Base-by-base conservation (phyloP, 805 yeast genomes). In the Sugiyamaella smithiae region DNA sequence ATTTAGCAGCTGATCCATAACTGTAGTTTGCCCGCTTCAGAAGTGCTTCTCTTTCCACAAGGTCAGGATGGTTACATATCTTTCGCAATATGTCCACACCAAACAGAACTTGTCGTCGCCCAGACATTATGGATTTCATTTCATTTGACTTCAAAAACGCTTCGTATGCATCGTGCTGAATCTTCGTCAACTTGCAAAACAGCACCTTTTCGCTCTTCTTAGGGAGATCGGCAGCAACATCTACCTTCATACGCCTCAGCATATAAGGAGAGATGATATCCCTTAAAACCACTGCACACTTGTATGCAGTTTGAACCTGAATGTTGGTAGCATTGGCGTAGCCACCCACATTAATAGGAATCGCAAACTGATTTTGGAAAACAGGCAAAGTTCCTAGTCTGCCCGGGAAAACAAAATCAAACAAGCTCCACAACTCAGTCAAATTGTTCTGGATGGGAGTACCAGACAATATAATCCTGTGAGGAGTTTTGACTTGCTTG, bases 391-490 rank as follows among this genome's bases (percentile, higher is more conserved):
- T 93, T 0, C 99, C 99, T 19, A 93, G 68, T 53, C 95, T 72
- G 0, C 99, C 99, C 0, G 99, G 99, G 60, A 85, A 90, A 1
- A 90, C 85, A 68, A 93, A 93, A 61, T 93, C 99, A 69, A 93
- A 91, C 41, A 93, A 68, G 46, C 96, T 85, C 99, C 99, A 93
- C 17, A 93, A 68, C 65, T 93, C 99, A 16, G 83, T 79, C 50
- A 93, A 69, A 58, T 93, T 93, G 66, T 93, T 93, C 63, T 93
- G 99, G 46, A 93, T 89, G 0, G 99, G 99, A 0, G 99, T 93
- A 1, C 99, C 99, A 0, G 97, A 88, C 17, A 93, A 67, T 53
- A 93, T 91, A 2, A 93, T 73, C 55, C 99, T 72, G 64, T 93
- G 82, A n/a, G 82, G 80, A 0, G 98, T 88, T 58, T 80, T 82